These are phyloP conservation scores for Eimeria falciformis DNA, from an alignment of 169 alveolate genomes.

Conservation along the genomic window DNA sequence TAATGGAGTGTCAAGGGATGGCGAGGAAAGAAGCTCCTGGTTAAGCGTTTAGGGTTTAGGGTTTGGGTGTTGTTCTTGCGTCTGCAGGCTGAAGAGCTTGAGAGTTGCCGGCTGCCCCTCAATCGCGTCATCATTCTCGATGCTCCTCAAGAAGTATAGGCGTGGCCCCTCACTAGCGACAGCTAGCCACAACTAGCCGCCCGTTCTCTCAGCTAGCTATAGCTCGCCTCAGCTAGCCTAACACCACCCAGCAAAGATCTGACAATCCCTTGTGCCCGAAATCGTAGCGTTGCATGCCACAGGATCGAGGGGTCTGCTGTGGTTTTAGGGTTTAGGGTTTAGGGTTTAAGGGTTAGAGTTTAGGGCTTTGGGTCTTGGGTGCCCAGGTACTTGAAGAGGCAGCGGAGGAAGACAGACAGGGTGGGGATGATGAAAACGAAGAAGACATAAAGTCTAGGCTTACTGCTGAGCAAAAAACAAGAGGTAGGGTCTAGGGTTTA, in stretches of 20 bases:
- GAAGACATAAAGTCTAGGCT: constrained; percentile 38
- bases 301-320: neutral
- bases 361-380: neutral
- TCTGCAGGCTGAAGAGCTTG: constrained; percentile 58
- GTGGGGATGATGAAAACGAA: constrained; percentile 12
- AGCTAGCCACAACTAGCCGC: neutral
- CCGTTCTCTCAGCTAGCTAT: neutral
- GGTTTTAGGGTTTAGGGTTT: neutral
- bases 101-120: constrained; percentile 42
- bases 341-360: neutral
- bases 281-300: neutral
- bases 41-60: neutral
- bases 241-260: neutral
- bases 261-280: neutral
- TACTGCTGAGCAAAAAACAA: constrained; percentile 9
- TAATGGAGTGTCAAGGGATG: too few species aligned
- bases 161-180: neutral
- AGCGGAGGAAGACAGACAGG: constrained; percentile 16
- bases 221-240: neutral
- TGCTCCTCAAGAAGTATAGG: constrained; percentile 43
- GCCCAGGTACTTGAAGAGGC: constrained; percentile 17
- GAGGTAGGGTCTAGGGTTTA: constrained; percentile 2
- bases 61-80: neutral
- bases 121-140: constrained; percentile 61
- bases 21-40: too few species aligned